Evolutionary conservation across 257 asterid species (phyloP), one percentile per base, ranked within the genome.

Genomic region (Cinchona pubescens): DNA sequence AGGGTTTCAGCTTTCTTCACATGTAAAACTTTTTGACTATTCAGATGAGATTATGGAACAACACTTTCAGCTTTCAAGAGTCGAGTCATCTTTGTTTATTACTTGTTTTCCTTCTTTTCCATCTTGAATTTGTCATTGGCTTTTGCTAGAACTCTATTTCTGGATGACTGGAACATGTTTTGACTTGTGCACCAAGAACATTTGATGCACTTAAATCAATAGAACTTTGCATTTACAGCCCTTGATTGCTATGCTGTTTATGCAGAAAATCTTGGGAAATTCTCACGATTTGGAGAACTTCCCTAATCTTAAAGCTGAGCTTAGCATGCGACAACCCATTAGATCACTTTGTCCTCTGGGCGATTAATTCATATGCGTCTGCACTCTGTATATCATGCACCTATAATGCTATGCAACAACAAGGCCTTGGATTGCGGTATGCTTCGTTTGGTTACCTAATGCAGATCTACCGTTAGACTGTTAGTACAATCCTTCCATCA

Each of bases 321-420:
- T 94, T 59, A 94, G 98, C 84, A 94, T 92, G 96, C 78, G 97
- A 75, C 96, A 90, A 40, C 98, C 98, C 3, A n/a, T n/a, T n/a
- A n/a, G n/a, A n/a, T n/a, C n/a, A n/a, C 90, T 94, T 38, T 89
- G 91, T 72, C 86, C 85, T 80, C 84, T 92, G 2, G 98, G 97
- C 18, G 97, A 92, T 83, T 92, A 67, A 81, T 40, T 32, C 21
- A 15, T 25, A 51, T 43, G 18, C n/a, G 32, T 63, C 30, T 7
- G 35, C 49, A 0, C 15, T 23, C 7, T 34, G 38, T 71, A 25
- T 35, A 37, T 46, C 46, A 37, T 32, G n/a, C 13, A 48, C 15
- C 38, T 12, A 9, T 1, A n/a, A 29, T 6, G 67, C 67, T 32
- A 1, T 61, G 16, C 42, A 61, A 15, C 2, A 12, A 30, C 21